phyloP scores from a whole-genome alignment of 169 alveolate species.

The Hepatocystis sp. region DNA sequence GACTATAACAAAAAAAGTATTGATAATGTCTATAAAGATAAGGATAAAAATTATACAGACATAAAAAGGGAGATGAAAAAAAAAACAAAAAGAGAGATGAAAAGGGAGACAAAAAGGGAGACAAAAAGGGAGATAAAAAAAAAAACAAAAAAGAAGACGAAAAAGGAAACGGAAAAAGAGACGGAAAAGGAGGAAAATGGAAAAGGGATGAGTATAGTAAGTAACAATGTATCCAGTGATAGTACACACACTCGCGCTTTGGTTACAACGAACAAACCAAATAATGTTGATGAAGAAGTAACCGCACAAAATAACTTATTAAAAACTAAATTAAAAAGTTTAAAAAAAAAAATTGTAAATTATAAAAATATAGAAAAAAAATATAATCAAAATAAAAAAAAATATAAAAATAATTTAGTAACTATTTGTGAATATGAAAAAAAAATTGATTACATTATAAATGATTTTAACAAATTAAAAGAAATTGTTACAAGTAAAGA shows the following conservation, averaged over 20 bases:
- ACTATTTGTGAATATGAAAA: conserved; percentile 47
- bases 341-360: conserved; percentile 29
- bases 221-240: not conserved
- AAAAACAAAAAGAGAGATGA: not conserved
- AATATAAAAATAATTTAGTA: conserved; percentile 42
- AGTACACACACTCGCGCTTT: not conserved
- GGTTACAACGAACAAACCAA: not conserved
- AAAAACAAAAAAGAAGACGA: not conserved
- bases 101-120: not conserved
- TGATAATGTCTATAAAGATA: too few species aligned
- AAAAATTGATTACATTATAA: conserved; percentile 48
- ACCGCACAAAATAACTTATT: conserved; percentile 9
- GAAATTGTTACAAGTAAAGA: conserved; percentile 29
- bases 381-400: conserved; percentile 19
- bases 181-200: not conserved
- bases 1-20: too few species aligned
- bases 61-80: not conserved
- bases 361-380: conserved; percentile 52
- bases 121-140: not conserved
- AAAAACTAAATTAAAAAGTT: conserved; percentile 19
- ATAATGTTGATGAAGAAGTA: not conserved
- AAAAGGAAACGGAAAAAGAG: not conserved
- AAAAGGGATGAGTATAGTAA: not conserved
- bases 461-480: conserved; percentile 41
- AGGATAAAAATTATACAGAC: not conserved